Conservation (phyloP, 805 yeast genomes). For the Kuraishia molischiana region DNA sequence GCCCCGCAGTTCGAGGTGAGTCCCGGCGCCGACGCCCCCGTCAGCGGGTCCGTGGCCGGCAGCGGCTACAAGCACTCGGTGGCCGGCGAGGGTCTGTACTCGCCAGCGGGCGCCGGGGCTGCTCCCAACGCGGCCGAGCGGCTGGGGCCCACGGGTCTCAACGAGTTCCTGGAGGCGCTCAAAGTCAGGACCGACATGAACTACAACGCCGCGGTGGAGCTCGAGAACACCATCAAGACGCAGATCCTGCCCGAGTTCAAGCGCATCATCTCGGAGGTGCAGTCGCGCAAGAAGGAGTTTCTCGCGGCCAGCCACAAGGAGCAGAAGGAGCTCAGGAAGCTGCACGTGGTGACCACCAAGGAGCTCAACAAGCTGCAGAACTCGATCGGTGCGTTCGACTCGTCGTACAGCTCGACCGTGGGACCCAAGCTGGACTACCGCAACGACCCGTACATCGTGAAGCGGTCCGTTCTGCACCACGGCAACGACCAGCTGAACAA, state of each 20-base stretch:
- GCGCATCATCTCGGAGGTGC: conserved; percentile 26
- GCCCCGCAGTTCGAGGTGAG: conserved; percentile 20
- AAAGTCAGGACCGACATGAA: conserved; percentile 19
- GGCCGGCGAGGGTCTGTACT: conserved; percentile 1
- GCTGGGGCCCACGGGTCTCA: conserved; percentile 9
- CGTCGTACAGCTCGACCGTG: conserved; percentile 1
- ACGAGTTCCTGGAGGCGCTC: conserved; percentile 17
- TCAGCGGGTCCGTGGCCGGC: conserved; percentile 14
- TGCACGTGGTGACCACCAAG: conserved; percentile 22
- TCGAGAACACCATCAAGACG: conserved; percentile 25
- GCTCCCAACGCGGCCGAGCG: not conserved
- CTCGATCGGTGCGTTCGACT: conserved; percentile 12
- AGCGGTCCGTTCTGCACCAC: conserved; percentile 24
- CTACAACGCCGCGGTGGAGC: conserved; percentile 23
- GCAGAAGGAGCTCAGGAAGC: conserved; percentile 26
- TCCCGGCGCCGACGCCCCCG: conserved; percentile 12
- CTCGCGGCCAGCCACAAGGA: conserved; percentile 23
- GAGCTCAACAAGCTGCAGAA: conserved; percentile 12
- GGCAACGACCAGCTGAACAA: conserved; percentile 31
- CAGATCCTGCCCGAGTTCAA: conserved; percentile 34
- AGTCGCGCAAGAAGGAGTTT: conserved; percentile 32
- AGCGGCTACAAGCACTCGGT: conserved; percentile 1
- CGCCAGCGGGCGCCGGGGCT: not conserved
- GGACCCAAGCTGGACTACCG: conserved; percentile 21
- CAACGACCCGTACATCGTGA: conserved; percentile 36